Base-by-base conservation (phyloP, 164 flowering plant species). In the Euptelea pleiosperma region DNA sequence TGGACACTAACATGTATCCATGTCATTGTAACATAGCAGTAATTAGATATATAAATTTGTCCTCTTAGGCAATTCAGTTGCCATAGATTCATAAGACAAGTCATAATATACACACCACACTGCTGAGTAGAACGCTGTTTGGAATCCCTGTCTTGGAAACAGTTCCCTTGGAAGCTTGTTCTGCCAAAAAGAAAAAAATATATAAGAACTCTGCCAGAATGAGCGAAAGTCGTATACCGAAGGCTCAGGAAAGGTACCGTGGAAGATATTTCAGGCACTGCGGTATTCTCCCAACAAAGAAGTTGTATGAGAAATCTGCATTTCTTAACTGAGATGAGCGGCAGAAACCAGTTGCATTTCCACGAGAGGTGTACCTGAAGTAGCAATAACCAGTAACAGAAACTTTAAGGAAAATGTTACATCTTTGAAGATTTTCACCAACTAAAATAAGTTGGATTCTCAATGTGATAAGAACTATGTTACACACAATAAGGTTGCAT, bases 161-260 rank as follows among this genome's bases (percentile, higher is more conserved):
- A 93, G 57, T 93, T 93, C 40, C 91, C 91, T 68, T 78, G 85
- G 68, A 89, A 93, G 76, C 85, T 89, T 67, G 79, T 65, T 48
- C 98, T 89, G 82, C 62, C 74, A 18, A 46, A 40, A 39, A 45
- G 12, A 41, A 64, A 45, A 42, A 15, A 34, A 57, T 54, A 36
- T n/a, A 63, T 15, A 43, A 42, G 25, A 46, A 36, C 28, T 43
- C 37, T 24, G 7, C 33, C n/a, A 29, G 29, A 24, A 14, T 6
- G 57, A 18, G 57, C 8, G 3, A 4, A 57, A 15, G 21, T 21
- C 26, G 24, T 14, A 52, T n/a, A 39, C 19, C 18, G 58, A 55
- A 48, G 41, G 58, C 29, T 55, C 16, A 65, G 5, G 48, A 53
- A 26, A 60, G 33, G n/a, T 72, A 89, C 98, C 87, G 78, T 39